Evolutionary conservation across 441 rosid species (phyloP).

Genomic region (Monsonia emarginata): DNA sequence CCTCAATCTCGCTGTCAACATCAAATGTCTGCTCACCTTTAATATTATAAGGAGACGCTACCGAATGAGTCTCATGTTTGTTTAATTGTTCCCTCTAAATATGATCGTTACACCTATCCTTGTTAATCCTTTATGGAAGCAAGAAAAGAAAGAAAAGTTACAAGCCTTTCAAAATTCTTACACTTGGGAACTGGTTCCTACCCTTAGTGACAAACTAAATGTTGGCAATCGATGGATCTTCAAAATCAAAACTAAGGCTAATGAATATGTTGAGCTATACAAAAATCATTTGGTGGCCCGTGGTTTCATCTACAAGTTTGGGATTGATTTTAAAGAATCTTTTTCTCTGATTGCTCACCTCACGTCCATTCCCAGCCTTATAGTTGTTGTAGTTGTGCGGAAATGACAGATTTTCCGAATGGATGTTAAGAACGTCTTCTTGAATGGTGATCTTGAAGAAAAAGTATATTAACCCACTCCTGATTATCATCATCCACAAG

Average conservation of each 20-base stretch:
- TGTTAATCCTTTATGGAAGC: not conserved
- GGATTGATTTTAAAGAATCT: not conserved
- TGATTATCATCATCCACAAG: too few species aligned
- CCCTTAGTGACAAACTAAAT: not conserved
- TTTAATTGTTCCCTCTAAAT: not conserved
- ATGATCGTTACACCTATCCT: not conserved
- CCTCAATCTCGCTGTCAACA: too few species aligned
- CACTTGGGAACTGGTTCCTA: not conserved
- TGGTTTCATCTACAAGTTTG: not conserved
- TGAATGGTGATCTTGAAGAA: too few species aligned
- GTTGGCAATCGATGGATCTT: not conserved
- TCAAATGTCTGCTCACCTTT: too few species aligned
- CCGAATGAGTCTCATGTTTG: not conserved
- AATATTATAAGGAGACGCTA: too few species aligned
- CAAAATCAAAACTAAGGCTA: not conserved
- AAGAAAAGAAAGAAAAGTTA: not conserved
- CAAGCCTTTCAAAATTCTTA: not conserved
- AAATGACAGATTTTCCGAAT: too few species aligned
- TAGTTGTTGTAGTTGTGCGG: too few species aligned
- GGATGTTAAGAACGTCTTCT: too few species aligned
- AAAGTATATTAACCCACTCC: too few species aligned
- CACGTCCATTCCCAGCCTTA: not conserved
- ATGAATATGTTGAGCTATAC: not conserved
- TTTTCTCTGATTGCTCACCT: not conserved
- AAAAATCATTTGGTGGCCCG: not conserved